Percentiles rank a stretch among this genome's conserved stretches.
Evolutionary conservation across 805 yeast genomes (phyloP).

Genomic region (Wickerhamomyces subpelliculosus): DNA sequence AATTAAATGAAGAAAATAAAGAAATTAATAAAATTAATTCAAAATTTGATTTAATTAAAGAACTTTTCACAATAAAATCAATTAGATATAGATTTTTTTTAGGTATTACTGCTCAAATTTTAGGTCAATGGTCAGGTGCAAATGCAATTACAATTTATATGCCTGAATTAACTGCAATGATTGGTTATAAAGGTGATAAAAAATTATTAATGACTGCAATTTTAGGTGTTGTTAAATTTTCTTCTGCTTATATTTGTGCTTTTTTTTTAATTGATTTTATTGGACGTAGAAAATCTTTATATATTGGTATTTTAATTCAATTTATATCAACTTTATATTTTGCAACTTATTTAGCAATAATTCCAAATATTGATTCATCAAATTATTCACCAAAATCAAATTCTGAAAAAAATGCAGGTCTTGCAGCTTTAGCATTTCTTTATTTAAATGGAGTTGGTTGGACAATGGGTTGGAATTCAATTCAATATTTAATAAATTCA

Average conservation of each 20-base stretch:
- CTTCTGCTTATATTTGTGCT: conserved; percentile 41
- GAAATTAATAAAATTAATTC: conserved; percentile 20
- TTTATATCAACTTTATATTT: conserved; percentile 35
- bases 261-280: conserved; percentile 47
- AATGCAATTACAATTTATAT: conserved; percentile 51
- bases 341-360: conserved; percentile 38
- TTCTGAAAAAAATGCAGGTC: conserved; percentile 31
- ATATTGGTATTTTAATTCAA: conserved; percentile 42
- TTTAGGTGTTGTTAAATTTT: conserved; percentile 46
- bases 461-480: conserved; percentile 53
- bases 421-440: conserved; percentile 44
- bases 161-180: conserved; percentile 41
- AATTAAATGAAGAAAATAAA: conserved; percentile 31
- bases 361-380: conserved; percentile 36
- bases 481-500: conserved; percentile 48
- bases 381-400: conserved; percentile 22
- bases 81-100: conserved; percentile 39
- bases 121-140: conserved; percentile 58
- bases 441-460: conserved; percentile 48
- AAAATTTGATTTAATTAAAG: conserved; percentile 23
- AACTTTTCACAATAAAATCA: conserved; percentile 30
- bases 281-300: conserved; percentile 45
- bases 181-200: conserved; percentile 36
- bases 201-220: conserved; percentile 42
- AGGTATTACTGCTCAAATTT: conserved; percentile 36